Evolutionary conservation across 2,329 filamentous ascomycete species (phyloP).

Genomic region (Dendrostoma leiphaemia): DNA sequence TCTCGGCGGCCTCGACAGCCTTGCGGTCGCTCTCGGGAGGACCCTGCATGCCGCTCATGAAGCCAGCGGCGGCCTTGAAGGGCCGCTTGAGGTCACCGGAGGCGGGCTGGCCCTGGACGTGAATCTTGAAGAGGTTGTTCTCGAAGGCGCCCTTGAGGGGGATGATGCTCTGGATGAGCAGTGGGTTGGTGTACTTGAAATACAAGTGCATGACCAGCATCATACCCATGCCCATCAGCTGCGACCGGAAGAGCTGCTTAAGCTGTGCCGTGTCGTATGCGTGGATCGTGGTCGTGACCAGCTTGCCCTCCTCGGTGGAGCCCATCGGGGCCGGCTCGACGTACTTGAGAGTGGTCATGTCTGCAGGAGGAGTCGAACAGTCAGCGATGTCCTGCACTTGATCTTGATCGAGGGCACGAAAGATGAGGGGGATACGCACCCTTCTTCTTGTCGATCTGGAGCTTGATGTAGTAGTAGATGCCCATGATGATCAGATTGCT

Average conservation of each 20-base stretch:
- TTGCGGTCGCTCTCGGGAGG: constrained; percentile 84
- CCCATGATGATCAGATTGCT: constrained; percentile 79
- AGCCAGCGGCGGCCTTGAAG: constrained; percentile 82
- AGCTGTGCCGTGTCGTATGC: constrained; percentile 91
- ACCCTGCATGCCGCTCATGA: constrained; percentile 77
- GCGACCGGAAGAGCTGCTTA: constrained; percentile 79
- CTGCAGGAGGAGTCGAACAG: constrained; percentile 43
- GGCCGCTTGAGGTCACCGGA: constrained; percentile 90
- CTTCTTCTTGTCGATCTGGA: constrained; percentile 93
- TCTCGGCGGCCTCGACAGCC: constrained; percentile 76
- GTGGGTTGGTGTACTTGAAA: constrained; percentile 99
- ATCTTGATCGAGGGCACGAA: too few species aligned
- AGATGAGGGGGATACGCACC: constrained; percentile 55
- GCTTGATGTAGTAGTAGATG: constrained; percentile 83
- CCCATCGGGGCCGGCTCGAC: constrained; percentile 94
- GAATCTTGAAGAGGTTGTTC: constrained; percentile 93
- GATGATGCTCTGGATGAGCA: constrained; percentile 98
- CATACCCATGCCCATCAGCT: constrained; percentile 96
- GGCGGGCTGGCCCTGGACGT: constrained; percentile 83
- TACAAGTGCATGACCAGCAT: constrained; percentile 99
- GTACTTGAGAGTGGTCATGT: constrained; percentile 97
- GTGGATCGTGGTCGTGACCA: constrained; percentile 93
- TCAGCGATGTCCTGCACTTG: constrained; percentile 2
- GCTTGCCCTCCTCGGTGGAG: constrained; percentile 89
- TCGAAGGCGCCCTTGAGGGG: constrained; percentile 95